phyloP scores from a whole-genome alignment of 2,329 filamentous ascomycete genomes.

The Elsinoe perseae region DNA sequence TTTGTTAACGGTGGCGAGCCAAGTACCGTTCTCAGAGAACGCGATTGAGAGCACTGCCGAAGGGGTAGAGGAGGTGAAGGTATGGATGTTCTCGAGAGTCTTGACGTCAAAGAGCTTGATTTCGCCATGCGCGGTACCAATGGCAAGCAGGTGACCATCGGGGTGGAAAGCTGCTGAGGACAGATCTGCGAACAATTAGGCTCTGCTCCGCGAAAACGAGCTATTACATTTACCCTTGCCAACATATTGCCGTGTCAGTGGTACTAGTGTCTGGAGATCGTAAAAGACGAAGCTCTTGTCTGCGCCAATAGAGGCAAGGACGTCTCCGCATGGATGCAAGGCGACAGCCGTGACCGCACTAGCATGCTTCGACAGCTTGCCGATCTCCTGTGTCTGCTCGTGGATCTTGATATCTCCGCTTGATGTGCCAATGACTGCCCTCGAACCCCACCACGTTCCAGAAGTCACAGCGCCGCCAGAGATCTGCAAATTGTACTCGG shows the following conservation, averaged over 20 bases:
- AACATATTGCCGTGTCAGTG: slow-evolving; percentile 70
- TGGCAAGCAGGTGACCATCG: slow-evolving; percentile 88
- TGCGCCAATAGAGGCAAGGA: slow-evolving; percentile 77
- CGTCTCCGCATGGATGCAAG: slow-evolving; percentile 71
- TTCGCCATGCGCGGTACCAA: slow-evolving; percentile 68
- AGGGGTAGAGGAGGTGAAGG: slow-evolving; percentile 49
- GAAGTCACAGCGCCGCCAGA: slow-evolving; percentile 61
- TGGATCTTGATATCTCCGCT: slow-evolving; percentile 76
- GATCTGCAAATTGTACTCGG: slow-evolving; percentile 59
- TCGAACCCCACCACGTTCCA: slow-evolving; percentile 57
- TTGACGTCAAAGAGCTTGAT: slow-evolving; percentile 87
- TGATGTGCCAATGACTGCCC: slow-evolving; percentile 64
- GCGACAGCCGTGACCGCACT: slow-evolving; percentile 71
- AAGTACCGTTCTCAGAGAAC: slow-evolving; percentile 96
- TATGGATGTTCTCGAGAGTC: slow-evolving; percentile 66
- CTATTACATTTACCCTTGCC: slow-evolving; percentile 59
- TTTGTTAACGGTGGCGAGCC: slow-evolving; percentile 77
- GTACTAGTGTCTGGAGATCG: slow-evolving; percentile 60
- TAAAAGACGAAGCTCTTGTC: slow-evolving; percentile 94
- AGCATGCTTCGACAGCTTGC: slow-evolving; percentile 70
- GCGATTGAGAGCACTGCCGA: slow-evolving; percentile 62
- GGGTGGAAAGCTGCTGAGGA: slow-evolving; percentile 83
- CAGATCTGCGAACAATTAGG: slow-evolving; percentile 49
- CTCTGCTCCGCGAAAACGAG: slow-evolving; percentile 8
- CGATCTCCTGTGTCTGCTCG: slow-evolving; percentile 59